phyloP scores from a whole-genome alignment of 129 eudicot species.

The Escallonia herrerae region DNA sequence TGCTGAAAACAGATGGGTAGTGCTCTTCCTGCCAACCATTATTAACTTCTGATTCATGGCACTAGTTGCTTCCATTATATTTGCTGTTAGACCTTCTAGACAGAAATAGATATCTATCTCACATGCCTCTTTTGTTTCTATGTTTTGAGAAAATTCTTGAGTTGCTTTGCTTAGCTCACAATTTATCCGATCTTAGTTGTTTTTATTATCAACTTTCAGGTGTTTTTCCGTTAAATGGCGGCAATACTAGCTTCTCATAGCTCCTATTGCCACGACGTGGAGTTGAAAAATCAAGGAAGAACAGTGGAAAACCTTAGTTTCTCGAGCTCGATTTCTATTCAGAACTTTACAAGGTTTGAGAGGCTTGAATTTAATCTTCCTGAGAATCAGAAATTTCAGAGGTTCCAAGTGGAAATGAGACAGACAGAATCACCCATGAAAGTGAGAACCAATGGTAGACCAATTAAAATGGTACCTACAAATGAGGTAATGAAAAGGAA shows the following conservation, averaged over 20 bases:
- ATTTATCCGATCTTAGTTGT: neutral
- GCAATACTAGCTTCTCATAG: slow-evolving; percentile 77
- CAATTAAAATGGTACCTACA: slow-evolving; percentile 66
- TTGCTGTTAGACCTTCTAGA: neutral
- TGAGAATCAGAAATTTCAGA: slow-evolving; percentile 9
- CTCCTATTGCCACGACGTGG: slow-evolving; percentile 54
- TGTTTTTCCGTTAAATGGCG: slow-evolving; percentile 41
- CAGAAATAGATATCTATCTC: neutral
- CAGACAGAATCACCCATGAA: slow-evolving; percentile 49
- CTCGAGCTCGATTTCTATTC: slow-evolving; percentile 34
- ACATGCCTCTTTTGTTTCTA: neutral
- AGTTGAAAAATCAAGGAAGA: slow-evolving; percentile 36
- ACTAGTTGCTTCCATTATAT: neutral
- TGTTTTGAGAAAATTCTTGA: neutral
- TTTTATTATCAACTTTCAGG: slow-evolving; percentile 14
- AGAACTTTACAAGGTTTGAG: slow-evolving; percentile 15
- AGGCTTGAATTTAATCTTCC: slow-evolving; percentile 13
- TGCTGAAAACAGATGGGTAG: no score
- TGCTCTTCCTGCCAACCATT: no score
- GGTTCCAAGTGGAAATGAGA: slow-evolving; percentile 40
- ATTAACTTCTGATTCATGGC: no score
- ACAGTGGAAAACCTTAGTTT: slow-evolving; percentile 35
- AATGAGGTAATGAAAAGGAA: slow-evolving; percentile 40
- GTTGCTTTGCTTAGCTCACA: neutral
- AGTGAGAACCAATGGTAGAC: slow-evolving; percentile 39